Base-by-base conservation (phyloP, 1,139 yeast genomes). In the Hyphopichia fennica region DNA sequence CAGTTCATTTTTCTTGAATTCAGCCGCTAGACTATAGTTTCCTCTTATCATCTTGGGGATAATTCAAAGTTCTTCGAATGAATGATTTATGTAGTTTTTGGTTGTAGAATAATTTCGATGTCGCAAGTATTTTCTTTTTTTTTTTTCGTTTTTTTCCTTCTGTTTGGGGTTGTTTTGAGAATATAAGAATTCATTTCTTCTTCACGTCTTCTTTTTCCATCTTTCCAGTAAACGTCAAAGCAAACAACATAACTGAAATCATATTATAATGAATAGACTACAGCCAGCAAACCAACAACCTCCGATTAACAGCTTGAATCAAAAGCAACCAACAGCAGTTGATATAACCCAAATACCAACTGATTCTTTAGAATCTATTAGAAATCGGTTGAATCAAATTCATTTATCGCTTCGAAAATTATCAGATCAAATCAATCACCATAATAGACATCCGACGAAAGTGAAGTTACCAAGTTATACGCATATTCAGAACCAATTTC, bases 401-500 rank as follows among this genome's bases (percentile, higher is more conserved):
- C 73, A 72, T 49, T 60, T 70, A 29, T 72, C 78, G 15, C 59
- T 73, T 19, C 57, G 77, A 13, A 72, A 72, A 47, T 54, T 73
- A 35, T 60, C 73, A 3, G 79, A 73, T 36, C 78, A 72, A 49
- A 60, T 72, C 34, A 67, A 65, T 45, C 64, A 64, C 43, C 72
- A 71, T 45, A 69, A 63, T 48, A 50, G 77, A 43, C 67, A 67
- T 44, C 75, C 72, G 8, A 62, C 56, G 19, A 67, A 63, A 40
- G 63, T 65, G 27, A 67, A 61, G 43, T 52, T 71, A 13, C 78
- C 78, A n/a, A 59, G 63, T 27, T 72, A 71, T 49, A 66, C 64
- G 13, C 72, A 67, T 44, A 63, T 70, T 39, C 96, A 88, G 54
- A 84, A 85, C 47, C 98, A 91, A 61, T 80, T 89, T 55, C 89